phyloP scores from a whole-genome alignment of 257 asterid genomes.

The Osmanthus fragrans region DNA sequence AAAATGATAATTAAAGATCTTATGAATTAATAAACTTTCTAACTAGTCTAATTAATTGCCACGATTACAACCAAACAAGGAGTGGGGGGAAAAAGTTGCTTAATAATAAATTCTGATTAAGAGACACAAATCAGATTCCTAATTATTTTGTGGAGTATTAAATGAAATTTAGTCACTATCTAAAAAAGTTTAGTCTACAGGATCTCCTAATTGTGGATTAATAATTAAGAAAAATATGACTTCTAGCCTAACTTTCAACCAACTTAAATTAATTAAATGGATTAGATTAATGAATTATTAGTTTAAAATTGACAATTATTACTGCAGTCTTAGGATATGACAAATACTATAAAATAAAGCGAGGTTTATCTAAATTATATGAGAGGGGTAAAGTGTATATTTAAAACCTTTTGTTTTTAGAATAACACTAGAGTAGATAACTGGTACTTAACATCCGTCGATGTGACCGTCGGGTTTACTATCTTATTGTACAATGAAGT shows the following conservation, averaged over 20 bases:
- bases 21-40: background rate
- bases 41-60: constrained; percentile 4
- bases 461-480: too few relatives aligned
- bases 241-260: constrained; percentile 28
- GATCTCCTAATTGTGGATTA: background rate
- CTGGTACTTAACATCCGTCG: too few relatives aligned
- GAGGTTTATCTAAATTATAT: background rate
- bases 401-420: too few relatives aligned
- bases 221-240: constrained; percentile 11
- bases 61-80: background rate
- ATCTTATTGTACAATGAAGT: too few relatives aligned
- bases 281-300: background rate
- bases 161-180: constrained; percentile 9
- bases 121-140: constrained; percentile 12
- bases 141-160: background rate
- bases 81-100: constrained; percentile 13
- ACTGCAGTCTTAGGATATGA: background rate
- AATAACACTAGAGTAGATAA: too few relatives aligned
- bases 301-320: background rate
- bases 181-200: constrained; percentile 23
- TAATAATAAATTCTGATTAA: background rate
- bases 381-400: too few relatives aligned
- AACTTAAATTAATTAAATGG: constrained; percentile 22
- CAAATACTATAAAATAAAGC: background rate
- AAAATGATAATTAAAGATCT: background rate